Base-by-base conservation (phyloP, 139 green algal species). In the Pseudopediastrum boryanum region DNA sequence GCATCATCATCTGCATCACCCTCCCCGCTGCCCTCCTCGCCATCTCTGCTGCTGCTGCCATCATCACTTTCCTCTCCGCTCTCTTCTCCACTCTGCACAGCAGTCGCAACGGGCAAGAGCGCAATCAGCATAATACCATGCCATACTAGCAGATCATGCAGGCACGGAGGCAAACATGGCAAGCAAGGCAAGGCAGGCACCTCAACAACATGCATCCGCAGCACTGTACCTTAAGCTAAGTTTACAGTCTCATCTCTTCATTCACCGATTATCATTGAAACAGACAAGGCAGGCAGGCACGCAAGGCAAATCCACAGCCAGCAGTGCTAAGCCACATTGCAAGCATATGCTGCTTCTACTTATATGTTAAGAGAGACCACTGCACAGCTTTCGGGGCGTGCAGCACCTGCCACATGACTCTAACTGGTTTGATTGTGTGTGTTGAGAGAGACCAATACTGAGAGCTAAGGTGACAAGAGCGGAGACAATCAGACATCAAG, bases 191-290 rank as follows among this genome's bases (percentile, higher is more conserved):
- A n/a, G n/a, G n/a, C n/a, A n/a, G n/a, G n/a, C n/a, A n/a, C n/a
- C n/a, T n/a, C 3, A n/a, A 29, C 36, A 72, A 41, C 1, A 25
- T 23, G 9, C 27, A 36, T 61, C n/a, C 13, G 27, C 38, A 66
- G 3, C 58, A 35, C 23, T 66, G 58, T 16, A 7, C 29, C 23
- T 33, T 3, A 31, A 39, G 58, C 4, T n/a, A 3, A 25, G 66
- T 51, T 78, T 33, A 19, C 31, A 68, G 71, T 68, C 71, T 68
- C 42, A 44, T 68, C 52, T 51, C 66, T 51, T 52, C 71, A 52
- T 48, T 23, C 52, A 38, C 71, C 66, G 71, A 51, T 29, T 52
- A 78, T 25, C 29, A n/a, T 10, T 7, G 36, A 9, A 38, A 41
- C 62, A 50, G 62, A 35, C 35, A 23, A 21, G 35, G 23, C 7